Evolutionary conservation across 2,329 filamentous ascomycete genomes (phyloP), one percentile per base, ranked within the genome.

Genomic region (Dothistroma septosporum): DNA sequence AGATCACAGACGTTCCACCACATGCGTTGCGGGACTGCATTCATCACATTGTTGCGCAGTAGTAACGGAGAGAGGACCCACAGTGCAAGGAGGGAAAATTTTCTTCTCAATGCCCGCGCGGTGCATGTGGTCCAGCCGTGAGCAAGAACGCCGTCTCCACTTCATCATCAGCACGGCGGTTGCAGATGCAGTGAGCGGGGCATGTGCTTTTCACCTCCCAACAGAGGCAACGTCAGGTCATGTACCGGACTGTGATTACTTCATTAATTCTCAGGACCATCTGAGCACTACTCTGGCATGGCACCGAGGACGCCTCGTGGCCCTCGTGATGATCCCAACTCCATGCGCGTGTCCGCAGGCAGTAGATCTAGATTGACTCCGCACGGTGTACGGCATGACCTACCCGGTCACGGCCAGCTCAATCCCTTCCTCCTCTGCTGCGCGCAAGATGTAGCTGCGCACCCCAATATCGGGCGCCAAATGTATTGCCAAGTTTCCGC

Each of bases 401-500:
- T 28, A 50, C 4, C 8, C 6, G 28, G 52, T 21, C n/a, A 53
- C 58, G 21, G 52, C 50, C 47, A 72, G 46, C 59, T 88, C 89
- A 68, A 97, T 88, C 22, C 92, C 93, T 75, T 97, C 93, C 59
- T 87, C 85, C 76, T 95, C 92, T 11, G 91, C 91, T 61, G 84
- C 86, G 64, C 89, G 84, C 62, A 91, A 70, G 54, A 97, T 89
- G 75, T 90, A 97, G 61, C 83, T 85, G 66, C 85, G 64, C 75
- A 92, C 90, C 79, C 93, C 93, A 59, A 82, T 84, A 77, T 97
- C 92, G 0, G 94, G 94, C 11, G 91, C 91, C 59, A 96, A 78
- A 64, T 96, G 88, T 61, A 97, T 81, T 8, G 94, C 85, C 58
- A 91, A 71, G 64, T 79, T 80, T 0, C 89, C 92, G 63, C 90